Evolutionary conservation across 805 yeast species (phyloP).

Genomic region (Isabelozyma gotoi): DNA sequence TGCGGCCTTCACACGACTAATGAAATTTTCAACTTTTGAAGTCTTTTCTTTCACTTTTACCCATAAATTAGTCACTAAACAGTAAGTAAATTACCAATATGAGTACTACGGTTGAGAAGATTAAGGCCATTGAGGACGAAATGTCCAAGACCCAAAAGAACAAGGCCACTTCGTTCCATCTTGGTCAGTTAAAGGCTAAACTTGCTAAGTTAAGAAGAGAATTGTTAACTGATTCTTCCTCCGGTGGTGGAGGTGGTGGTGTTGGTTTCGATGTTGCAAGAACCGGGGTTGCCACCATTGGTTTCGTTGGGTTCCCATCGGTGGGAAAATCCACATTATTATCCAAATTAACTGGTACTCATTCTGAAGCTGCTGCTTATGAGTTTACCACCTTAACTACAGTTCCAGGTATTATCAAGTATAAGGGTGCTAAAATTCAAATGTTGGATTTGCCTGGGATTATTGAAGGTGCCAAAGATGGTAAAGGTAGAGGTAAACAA

Average conservation of each 20-base stretch:
- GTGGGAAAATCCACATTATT: slow-evolving; percentile 88
- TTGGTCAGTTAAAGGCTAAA: slow-evolving; percentile 97
- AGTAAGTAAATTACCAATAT: slow-evolving; percentile 12
- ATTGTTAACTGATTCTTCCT: slow-evolving; percentile 63
- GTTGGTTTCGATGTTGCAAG: slow-evolving; percentile 98
- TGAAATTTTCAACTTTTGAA: background rate
- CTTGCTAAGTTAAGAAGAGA: slow-evolving; percentile 94
- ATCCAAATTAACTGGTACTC: slow-evolving; percentile 89
- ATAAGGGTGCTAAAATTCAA: slow-evolving; percentile 96
- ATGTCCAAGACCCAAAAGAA: slow-evolving; percentile 98
- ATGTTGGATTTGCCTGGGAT: slow-evolving; percentile 92
- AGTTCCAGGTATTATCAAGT: slow-evolving; percentile 94
- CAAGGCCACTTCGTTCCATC: slow-evolving; percentile 95
- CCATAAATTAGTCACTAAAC: background rate
- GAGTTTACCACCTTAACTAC: slow-evolving; percentile 97
- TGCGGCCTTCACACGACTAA: background rate
- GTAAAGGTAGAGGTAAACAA: slow-evolving; percentile 91
- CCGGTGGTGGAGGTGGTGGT: slow-evolving; percentile 85
- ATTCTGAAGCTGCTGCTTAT: slow-evolving; percentile 96
- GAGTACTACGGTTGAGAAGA: slow-evolving; percentile 53
- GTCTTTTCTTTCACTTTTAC: background rate
- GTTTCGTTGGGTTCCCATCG: slow-evolving; percentile 97
- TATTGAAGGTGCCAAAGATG: slow-evolving; percentile 89
- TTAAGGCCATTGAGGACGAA: slow-evolving; percentile 91
- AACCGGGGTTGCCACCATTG: slow-evolving; percentile 96